Base-by-base conservation (phyloP, 2,329 filamentous ascomycete genomes). In the Colletotrichum sp. region DNA sequence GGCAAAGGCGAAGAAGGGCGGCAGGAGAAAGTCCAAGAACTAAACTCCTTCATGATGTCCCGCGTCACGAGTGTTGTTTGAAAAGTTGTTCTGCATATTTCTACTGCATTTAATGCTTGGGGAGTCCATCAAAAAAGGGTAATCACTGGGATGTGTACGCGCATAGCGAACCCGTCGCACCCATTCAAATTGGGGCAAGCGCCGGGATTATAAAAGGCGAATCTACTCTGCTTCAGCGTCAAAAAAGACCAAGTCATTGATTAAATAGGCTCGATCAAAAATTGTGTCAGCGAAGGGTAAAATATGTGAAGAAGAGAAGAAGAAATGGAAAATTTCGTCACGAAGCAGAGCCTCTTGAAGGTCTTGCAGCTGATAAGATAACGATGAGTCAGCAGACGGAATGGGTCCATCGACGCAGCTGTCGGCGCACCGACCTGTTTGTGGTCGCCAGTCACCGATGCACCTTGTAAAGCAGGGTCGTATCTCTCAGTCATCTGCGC, bases 141-240 rank as follows among this genome's bases (percentile, higher is more conserved):
- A 49, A 61, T 73, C 55, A 74, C 52, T 39, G 61, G 64, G 30
- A 32, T 30, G 89, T 92, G 89, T 92, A 83, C 87, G 90, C 90
- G 84, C 90, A 90, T 89, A 92, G 90, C 90, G 90, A 92, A 92
- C 89, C 90, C 87, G 86, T 85, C 83, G 86, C 87, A 86, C 88
- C 87, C 88, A 85, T 84, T 78, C 79, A 80, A 80, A 81, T 79
- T 81, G 81, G 81, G 87, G 88, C 85, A 86, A 85, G 86, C 84
- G 84, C 85, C 85, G 86, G 88, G 89, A 92, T 92, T 92, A 90
- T 91, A 88, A 92, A 91, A 88, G 88, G 89, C 88, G 84, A 70
- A 61, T 63, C 57, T 85, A 73, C 79, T 92, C 90, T 92, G 86
- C 90, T 91, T 92, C 89, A 84, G 85, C 82, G 83, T 77, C 82